Evolutionary conservation across 2,329 filamentous ascomycete species (phyloP), one percentile per base, ranked within the genome.

Genomic region (Amauroascus verrucosus): DNA sequence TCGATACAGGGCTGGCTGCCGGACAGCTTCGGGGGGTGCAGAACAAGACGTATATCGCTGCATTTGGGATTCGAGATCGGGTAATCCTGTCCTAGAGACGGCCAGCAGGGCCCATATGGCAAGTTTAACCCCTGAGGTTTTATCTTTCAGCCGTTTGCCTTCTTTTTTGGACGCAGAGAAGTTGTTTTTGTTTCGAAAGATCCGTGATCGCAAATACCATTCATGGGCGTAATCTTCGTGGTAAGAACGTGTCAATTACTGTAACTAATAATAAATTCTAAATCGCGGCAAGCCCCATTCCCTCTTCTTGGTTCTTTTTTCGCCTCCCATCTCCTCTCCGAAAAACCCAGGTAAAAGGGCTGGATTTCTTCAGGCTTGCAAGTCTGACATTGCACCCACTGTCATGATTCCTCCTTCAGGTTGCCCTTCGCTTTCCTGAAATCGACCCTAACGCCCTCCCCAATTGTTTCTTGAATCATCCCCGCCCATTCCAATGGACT

Each of bases 301-400:
- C 30, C 30, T 22, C 24, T 24, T 48, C 32, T 43, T 16, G n/a
- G n/a, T n/a, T n/a, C n/a, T 28, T 32, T 49, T 43, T 50, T 50
- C 18, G 48, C 48, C 48, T 50, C 48, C 48, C 48, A 16, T n/a
- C 37, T 41, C 8, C 26, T 24, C 48, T 9, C 28, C 35, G 6
- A 30, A 11, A n/a, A 28, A 40, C 8, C 13, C 11, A 26, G 6
- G 9, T 6, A 40, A 28, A 41, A 18, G 41, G 16, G 22, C 24
- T 16, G 24, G 22, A 28, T 16, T 37, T 48, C 45, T 48, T 30
- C 45, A 48, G 45, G 45, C 32, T 48, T 48, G 22, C 22, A 13
- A 28, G 22, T 6, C 8, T 43, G 40, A 11, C 18, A 22, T n/a
- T 16, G n/a, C n/a, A n/a, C 9, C 24, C 24, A 45, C 28, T 3